Base-by-base conservation (phyloP, 345 rosid genomes). In the Boechera retrofracta region DNA sequence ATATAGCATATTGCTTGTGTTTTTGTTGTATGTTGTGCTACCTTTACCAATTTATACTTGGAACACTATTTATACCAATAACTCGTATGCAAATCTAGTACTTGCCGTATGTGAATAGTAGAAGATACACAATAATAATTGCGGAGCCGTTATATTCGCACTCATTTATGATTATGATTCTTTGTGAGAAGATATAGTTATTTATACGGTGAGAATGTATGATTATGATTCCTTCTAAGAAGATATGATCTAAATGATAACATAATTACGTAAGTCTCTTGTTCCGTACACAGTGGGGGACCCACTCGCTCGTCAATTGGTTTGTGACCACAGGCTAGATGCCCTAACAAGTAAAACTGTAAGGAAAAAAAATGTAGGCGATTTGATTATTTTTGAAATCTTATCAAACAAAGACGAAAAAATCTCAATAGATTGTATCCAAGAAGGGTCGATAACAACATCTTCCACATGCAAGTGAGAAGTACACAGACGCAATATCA, bases 401-500 rank as follows among this genome's bases (percentile, higher is more conserved):
- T 63, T 12, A 53, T 0, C 0, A 36, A 29, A 31, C 42, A 10
- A 33, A 44, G 10, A 63, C 67, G 18, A 41, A 28, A 36, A 62
- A 12, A 53, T 29, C 13, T 24, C 13, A 8, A 7, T 42, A 51
- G 55, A 4, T 53, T 29, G 15, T 13, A 48, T 57, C 73, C 53
- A 67, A 48, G 42, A 65, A 74, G 16, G 29, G 49, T 67, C 35
- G 54, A 76, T 33, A 76, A 41, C 57, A 76, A 62, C 64, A 60
- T 60, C 48, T 42, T 24, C 64, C 79, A 68, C 79, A 76, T 76
- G 79, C 70, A 69, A 52, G 64, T 69, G 32, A 69, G 79, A 76
- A 41, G 57, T 61, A 15, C 28, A 61, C 60, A 62, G 74, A 76
- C 79, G 79, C 61, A 76, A 13, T 29, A 47, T 56, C 41, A 41